These are phyloP conservation scores for Pichia rugopelliculosa DNA, from an alignment of 805 yeast species.

Conservation along the genomic window DNA sequence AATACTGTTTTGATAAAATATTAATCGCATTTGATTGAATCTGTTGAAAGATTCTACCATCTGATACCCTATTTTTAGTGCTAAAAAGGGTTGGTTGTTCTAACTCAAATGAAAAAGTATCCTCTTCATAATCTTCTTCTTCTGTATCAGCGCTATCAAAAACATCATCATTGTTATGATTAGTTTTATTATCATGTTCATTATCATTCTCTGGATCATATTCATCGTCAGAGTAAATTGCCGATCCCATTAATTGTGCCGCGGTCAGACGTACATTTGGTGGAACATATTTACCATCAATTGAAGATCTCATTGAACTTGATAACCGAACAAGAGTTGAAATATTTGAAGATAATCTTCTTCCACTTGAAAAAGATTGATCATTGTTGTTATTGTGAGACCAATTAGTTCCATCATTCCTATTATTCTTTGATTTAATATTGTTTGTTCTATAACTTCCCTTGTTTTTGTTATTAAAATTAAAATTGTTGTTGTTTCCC, in stretches of 20 bases:
- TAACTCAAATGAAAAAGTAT: conserved; percentile 32
- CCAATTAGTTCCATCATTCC: conserved; percentile 10
- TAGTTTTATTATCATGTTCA: conserved; percentile 7
- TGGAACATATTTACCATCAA: conserved; percentile 56
- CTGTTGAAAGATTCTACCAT: conserved; percentile 3
- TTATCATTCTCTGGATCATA: conserved; percentile 16
- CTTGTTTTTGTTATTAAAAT: conserved; percentile 5
- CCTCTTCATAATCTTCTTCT: conserved; percentile 19
- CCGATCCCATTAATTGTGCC: conserved; percentile 13
- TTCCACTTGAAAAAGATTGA: conserved; percentile 55
- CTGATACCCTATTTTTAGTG: neutral
- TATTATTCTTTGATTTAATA: conserved; percentile 12
- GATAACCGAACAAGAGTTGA: conserved; percentile 13
- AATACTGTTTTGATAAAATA: conserved; percentile 14
- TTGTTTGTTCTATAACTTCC: conserved; percentile 9
- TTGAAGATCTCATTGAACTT: conserved; percentile 12
- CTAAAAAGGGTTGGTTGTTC: conserved; percentile 2
- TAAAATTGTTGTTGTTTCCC: conserved; percentile 9
- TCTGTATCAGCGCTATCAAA: conserved; percentile 6
- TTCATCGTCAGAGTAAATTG: conserved; percentile 26
- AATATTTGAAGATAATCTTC: conserved; percentile 13
- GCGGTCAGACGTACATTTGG: conserved; percentile 38
- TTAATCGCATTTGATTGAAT: conserved; percentile 8
- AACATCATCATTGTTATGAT: neutral
- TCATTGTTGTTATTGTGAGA: conserved; percentile 32